Evolutionary conservation across 139 green algal genomes (phyloP).

Genomic region (Desmodesmus armatus): DNA sequence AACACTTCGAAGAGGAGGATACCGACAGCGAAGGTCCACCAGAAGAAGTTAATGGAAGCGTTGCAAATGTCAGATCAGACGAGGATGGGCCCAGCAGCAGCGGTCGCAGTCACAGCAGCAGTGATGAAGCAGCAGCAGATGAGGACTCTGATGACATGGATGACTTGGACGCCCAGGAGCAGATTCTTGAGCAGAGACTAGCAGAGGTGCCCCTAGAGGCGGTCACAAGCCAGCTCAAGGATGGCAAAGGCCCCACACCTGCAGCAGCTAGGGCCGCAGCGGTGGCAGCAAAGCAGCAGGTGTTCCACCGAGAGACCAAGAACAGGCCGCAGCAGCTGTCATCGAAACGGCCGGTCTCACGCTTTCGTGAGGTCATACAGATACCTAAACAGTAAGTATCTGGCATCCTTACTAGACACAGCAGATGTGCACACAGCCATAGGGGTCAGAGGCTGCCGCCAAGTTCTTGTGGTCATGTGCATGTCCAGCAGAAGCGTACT

Average conservation of each 20-base stretch:
- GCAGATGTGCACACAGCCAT: not conserved
- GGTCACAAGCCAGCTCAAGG: slow-evolving; percentile 32
- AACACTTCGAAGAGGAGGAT: not conserved
- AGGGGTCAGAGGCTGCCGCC: no score
- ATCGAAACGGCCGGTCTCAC: slow-evolving; percentile 80
- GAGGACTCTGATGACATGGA: slow-evolving; percentile 8
- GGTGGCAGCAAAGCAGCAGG: slow-evolving; percentile 4
- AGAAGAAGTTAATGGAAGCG: not conserved
- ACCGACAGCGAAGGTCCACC: not conserved
- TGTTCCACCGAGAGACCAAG: slow-evolving; percentile 76
- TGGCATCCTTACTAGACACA: not conserved
- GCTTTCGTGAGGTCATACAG: slow-evolving; percentile 79
- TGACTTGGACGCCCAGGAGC: slow-evolving; percentile 43
- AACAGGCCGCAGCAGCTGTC: slow-evolving; percentile 80
- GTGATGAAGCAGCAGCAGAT: slow-evolving; percentile 6
- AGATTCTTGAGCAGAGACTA: slow-evolving; percentile 54
- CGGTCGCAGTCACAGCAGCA: not conserved
- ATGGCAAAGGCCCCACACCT: slow-evolving; percentile 43
- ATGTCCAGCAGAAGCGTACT: no score
- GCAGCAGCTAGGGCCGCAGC: slow-evolving; percentile 24
- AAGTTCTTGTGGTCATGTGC: no score
- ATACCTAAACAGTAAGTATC: slow-evolving; percentile 59
- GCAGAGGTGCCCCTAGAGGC: slow-evolving; percentile 67
- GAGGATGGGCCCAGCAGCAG: slow-evolving; percentile 8
- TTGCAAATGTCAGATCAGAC: not conserved